Evolutionary conservation across 257 asterid species (phyloP).

Genomic region (Nicotiana otophora): DNA sequence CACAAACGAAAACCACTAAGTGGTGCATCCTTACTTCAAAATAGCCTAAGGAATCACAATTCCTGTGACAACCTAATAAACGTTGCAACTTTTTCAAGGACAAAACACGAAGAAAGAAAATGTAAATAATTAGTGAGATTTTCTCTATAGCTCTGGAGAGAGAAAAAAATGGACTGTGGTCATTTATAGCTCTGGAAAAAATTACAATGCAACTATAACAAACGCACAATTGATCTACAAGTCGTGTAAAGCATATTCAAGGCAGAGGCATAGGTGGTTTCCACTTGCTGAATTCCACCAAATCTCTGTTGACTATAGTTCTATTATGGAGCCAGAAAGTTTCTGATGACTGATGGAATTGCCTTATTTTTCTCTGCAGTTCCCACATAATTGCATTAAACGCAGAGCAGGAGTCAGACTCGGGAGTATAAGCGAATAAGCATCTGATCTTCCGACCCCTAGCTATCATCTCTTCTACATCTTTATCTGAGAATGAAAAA

Average conservation of each 20-base stretch:
- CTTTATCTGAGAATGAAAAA: constrained; percentile 42
- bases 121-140: too few relatives aligned
- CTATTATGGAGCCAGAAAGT: constrained; percentile 94
- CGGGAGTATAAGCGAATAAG: constrained; percentile 70
- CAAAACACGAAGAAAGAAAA: neutral
- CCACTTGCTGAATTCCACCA: constrained; percentile 76
- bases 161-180: too few relatives aligned
- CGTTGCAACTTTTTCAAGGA: neutral
- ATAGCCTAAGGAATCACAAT: neutral
- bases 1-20: neutral
- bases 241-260: constrained; percentile 16
- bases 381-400: constrained; percentile 77
- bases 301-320: constrained; percentile 61
- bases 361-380: constrained; percentile 87
- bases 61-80: neutral
- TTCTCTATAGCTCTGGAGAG: too few relatives aligned
- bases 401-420: constrained; percentile 78
- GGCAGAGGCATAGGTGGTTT: constrained; percentile 75
- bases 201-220: neutral
- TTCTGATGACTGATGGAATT: constrained; percentile 79
- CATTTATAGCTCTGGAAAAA: neutral
- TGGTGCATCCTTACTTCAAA: neutral
- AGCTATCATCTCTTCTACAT: constrained; percentile 68
- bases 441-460: constrained; percentile 74
- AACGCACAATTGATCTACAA: constrained; percentile 4